Conservation (phyloP, 495 filamentous ascomycete genomes). For the Tuber calosporum region DNA sequence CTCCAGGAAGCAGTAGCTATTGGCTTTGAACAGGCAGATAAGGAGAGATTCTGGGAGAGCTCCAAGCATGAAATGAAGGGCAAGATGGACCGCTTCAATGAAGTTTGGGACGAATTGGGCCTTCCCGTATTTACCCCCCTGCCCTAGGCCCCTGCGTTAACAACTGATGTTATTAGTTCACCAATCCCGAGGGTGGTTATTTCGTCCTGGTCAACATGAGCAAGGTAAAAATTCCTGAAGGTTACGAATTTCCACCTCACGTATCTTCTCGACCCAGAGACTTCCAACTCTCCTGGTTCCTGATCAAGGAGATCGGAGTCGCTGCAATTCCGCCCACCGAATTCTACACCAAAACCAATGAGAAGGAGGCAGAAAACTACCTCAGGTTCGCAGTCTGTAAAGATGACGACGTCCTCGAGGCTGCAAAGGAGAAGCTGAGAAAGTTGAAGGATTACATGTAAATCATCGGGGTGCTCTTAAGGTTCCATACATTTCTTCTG, state of each 20-base stretch:
- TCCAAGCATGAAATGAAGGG: constrained; percentile 74
- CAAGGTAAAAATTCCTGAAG: constrained; percentile 70
- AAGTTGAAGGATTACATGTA: constrained; percentile 57
- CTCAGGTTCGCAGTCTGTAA: constrained; percentile 96
- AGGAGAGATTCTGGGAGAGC: constrained; percentile 79
- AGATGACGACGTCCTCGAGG: constrained; percentile 80
- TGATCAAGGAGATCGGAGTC: constrained; percentile 92
- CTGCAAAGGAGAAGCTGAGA: constrained; percentile 78
- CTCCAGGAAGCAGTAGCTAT: constrained; percentile 95
- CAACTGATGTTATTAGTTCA: constrained; percentile 52
- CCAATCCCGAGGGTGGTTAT: constrained; percentile 89
- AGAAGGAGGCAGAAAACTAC: constrained; percentile 82
- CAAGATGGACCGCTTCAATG: constrained; percentile 84
- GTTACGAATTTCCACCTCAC: constrained; percentile 81
- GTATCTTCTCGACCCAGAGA: constrained; percentile 78
- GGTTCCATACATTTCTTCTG: background rate
- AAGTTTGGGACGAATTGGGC: constrained; percentile 78
- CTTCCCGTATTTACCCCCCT: constrained; percentile 49
- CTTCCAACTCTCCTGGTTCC: constrained; percentile 90
- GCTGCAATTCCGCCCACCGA: constrained; percentile 94
- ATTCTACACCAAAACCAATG: constrained; percentile 81
- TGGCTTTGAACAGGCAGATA: constrained; percentile 84
- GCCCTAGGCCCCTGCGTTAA: background rate
- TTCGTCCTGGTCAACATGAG: constrained; percentile 89
- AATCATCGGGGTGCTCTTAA: background rate